phyloP scores from a whole-genome alignment of 2,329 filamentous ascomycete genomes.

The Cytospora paraplurivora region DNA sequence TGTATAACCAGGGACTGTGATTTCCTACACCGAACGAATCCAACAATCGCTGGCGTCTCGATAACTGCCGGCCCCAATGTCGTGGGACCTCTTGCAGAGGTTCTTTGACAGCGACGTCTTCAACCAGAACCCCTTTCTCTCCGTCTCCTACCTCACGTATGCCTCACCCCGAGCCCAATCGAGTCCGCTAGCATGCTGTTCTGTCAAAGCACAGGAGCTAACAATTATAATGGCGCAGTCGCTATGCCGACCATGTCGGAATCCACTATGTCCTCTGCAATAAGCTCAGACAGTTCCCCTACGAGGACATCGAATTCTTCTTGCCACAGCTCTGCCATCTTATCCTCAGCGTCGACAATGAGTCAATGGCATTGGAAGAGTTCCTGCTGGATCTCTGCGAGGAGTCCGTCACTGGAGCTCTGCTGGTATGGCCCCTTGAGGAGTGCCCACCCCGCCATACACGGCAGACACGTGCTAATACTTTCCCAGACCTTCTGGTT shows the following conservation, averaged over 20 bases:
- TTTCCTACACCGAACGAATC: slow-evolving; percentile 31
- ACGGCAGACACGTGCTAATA: slow-evolving; percentile 15
- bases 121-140: slow-evolving; percentile 86
- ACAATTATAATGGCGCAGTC: slow-evolving; percentile 50
- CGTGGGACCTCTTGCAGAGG: slow-evolving; percentile 85
- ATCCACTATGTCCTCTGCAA: slow-evolving; percentile 88
- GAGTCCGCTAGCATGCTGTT: slow-evolving; percentile 16
- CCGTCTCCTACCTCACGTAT: slow-evolving; percentile 86
- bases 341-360: slow-evolving; percentile 84
- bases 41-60: slow-evolving; percentile 16
- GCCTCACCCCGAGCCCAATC: slow-evolving; percentile 39
- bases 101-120: slow-evolving; percentile 94
- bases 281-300: slow-evolving; percentile 85
- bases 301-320: slow-evolving; percentile 93
- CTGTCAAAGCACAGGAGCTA: slow-evolving; percentile 21
- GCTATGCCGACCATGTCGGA: slow-evolving; percentile 86
- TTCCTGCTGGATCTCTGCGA: slow-evolving; percentile 85
- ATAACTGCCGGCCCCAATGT: slow-evolving; percentile 54
- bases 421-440: slow-evolving; percentile 62
- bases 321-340: slow-evolving; percentile 85
- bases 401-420: slow-evolving; percentile 80
- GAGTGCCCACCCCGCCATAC: slow-evolving; percentile 22
- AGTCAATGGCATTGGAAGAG: slow-evolving; percentile 88
- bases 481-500: slow-evolving; percentile 79
- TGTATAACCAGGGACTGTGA: slow-evolving; percentile 4